phyloP scores from a whole-genome alignment of 2,329 filamentous ascomycete genomes.

The Emmonsiellopsis sp. region DNA sequence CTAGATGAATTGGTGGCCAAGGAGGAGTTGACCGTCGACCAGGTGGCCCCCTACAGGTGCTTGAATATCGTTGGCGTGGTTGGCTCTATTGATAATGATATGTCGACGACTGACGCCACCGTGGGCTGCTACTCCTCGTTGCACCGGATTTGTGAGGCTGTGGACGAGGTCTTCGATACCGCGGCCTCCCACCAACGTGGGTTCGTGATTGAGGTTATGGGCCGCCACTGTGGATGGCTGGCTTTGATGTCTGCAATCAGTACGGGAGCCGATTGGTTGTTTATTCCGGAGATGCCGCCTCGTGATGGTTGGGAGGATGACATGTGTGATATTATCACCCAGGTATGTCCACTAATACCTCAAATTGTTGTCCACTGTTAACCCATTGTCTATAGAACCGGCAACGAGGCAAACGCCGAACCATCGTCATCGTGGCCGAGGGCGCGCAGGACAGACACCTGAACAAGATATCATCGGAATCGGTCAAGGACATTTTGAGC shows the following conservation, averaged over 20 bases:
- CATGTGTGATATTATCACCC: slow-evolving; percentile 69
- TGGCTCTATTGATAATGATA: slow-evolving; percentile 96
- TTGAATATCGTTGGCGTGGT: slow-evolving; percentile 96
- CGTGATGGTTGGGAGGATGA: slow-evolving; percentile 79
- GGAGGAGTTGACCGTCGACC: slow-evolving; percentile 59
- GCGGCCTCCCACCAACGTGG: slow-evolving; percentile 93
- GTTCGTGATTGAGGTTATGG: slow-evolving; percentile 98
- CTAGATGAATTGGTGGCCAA: slow-evolving; percentile 72
- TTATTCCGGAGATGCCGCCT: slow-evolving; percentile 90
- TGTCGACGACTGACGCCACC: slow-evolving; percentile 92
- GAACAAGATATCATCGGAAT: slow-evolving; percentile 68
- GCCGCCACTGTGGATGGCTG: slow-evolving; percentile 93
- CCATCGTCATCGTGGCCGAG: slow-evolving; percentile 95
- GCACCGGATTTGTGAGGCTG: slow-evolving; percentile 84
- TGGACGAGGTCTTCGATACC: slow-evolving; percentile 87
- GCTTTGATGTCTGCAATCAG: slow-evolving; percentile 93
- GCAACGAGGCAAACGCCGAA: slow-evolving; percentile 83
- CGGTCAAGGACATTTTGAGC: slow-evolving; percentile 83
- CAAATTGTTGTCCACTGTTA: background rate
- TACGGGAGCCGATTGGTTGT: slow-evolving; percentile 91
- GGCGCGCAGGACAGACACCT: slow-evolving; percentile 79
- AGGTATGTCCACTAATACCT: slow-evolving; percentile 38
- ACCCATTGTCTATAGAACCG: slow-evolving; percentile 55
- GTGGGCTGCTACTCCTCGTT: slow-evolving; percentile 95
- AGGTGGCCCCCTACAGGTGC: slow-evolving; percentile 67